Percentiles rank a stretch among this genome's conserved stretches.
Conservation (phyloP, 2,329 filamentous ascomycete genomes). For the Colletotrichum cuscutae region DNA sequence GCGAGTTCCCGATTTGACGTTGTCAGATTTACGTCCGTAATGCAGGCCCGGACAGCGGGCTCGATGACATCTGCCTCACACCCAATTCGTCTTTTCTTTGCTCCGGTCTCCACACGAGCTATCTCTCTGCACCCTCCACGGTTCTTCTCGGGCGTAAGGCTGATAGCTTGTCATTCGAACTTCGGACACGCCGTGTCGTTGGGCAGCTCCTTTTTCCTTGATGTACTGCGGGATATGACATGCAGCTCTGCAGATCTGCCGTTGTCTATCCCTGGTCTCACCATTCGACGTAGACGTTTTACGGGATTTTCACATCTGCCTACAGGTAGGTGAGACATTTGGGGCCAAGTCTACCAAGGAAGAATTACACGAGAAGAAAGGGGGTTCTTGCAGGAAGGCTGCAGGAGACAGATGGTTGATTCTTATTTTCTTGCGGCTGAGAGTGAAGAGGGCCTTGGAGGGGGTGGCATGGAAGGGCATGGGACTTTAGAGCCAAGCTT, state of each 20-base stretch:
- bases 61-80: neutral
- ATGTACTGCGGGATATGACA: neutral
- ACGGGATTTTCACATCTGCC: neutral
- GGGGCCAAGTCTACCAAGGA: neutral
- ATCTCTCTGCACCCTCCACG: neutral
- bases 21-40: neutral
- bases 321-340: neutral
- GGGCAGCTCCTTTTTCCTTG: neutral
- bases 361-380: neutral
- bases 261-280: neutral
- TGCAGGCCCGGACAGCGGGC: neutral
- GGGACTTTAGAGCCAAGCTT: no score
- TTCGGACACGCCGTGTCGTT: neutral
- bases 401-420: neutral
- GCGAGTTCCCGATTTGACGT: neutral
- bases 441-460: neutral
- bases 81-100: neutral
- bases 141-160: neutral
- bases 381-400: neutral
- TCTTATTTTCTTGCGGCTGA: neutral
- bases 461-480: no score
- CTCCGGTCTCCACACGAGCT: neutral
- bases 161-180: neutral
- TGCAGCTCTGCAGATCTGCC: neutral
- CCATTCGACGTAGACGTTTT: neutral